Conservation (phyloP, 176 grass and related monocot genomes). For the Rhynchospora breviuscula region DNA sequence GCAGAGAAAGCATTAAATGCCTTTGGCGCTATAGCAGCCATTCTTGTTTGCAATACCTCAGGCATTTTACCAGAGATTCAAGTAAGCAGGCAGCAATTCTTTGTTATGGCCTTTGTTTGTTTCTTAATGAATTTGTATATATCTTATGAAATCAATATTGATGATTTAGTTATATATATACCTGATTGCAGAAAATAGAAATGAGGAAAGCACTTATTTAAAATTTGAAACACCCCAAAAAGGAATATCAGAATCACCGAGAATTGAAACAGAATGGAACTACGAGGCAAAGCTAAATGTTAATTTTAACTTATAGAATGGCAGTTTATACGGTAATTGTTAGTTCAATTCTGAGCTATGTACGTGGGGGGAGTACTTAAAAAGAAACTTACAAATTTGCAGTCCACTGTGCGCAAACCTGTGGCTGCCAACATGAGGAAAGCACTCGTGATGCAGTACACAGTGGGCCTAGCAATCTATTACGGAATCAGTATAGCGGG, state of each 20-base stretch:
- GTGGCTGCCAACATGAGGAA: constrained; percentile 48
- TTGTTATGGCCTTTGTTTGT: neutral
- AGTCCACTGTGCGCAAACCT: constrained; percentile 72
- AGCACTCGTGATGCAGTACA: constrained; percentile 64
- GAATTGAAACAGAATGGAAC: too few species aligned
- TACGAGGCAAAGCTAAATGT: too few species aligned
- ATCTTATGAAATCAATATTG: neutral
- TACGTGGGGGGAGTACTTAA: neutral
- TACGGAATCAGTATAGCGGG: constrained; percentile 76
- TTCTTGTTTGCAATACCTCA: constrained; percentile 88
- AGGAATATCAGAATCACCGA: too few species aligned
- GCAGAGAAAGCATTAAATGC: constrained; percentile 58
- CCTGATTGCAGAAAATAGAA: too few species aligned
- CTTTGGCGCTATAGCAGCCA: constrained; percentile 61
- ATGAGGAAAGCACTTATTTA: too few species aligned
- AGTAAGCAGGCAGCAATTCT: constrained; percentile 1
- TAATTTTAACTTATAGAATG: too few species aligned
- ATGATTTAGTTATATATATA: neutral
- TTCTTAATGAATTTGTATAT: neutral
- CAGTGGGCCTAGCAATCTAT: constrained; percentile 40
- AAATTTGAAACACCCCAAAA: too few species aligned
- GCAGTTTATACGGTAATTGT: too few species aligned
- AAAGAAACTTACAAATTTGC: neutral
- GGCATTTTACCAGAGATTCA: constrained; percentile 86
- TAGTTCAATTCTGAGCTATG: too few species aligned